These are phyloP conservation scores for Sporothrix phasma DNA, from an alignment of 2,329 filamentous ascomycete species.

Conservation along the genomic window DNA sequence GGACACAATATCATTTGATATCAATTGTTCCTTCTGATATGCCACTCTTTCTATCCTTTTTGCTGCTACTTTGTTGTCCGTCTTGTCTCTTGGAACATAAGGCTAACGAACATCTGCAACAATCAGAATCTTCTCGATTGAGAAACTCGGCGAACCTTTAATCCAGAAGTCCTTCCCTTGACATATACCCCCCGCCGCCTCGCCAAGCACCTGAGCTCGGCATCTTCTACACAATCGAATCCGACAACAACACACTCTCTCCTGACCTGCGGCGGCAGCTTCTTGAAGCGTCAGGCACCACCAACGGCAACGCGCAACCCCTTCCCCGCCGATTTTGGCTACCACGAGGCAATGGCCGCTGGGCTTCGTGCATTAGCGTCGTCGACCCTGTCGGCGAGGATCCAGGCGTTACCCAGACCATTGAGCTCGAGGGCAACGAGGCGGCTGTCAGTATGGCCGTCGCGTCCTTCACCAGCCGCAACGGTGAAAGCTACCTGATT, in stretches of 20 bases:
- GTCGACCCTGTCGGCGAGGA: conserved; percentile 75
- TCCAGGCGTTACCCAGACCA: conserved; percentile 56
- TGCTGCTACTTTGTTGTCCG: neutral
- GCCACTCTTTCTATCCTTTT: conserved; percentile 19
- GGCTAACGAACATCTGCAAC: conserved; percentile 26
- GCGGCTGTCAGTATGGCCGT: conserved; percentile 78
- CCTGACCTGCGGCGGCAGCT: conserved; percentile 67
- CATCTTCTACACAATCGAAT: conserved; percentile 87
- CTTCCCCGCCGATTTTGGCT: conserved; percentile 78
- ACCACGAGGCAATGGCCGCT: conserved; percentile 72
- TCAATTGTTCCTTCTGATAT: conserved; percentile 97
- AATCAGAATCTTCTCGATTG: conserved; percentile 75
- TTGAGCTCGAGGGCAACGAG: conserved; percentile 83
- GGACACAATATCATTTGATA: conserved; percentile 44
- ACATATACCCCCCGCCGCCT: conserved; percentile 86
- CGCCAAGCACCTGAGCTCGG: conserved; percentile 79
- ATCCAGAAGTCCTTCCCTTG: conserved; percentile 77
- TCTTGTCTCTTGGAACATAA: neutral
- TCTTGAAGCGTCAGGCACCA: conserved; percentile 57
- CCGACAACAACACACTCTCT: conserved; percentile 84
- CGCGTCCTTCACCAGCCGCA: conserved; percentile 78
- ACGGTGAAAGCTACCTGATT: conserved; percentile 82
- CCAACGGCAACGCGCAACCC: conserved; percentile 61
- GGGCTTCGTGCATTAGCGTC: conserved; percentile 92
- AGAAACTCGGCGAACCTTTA: conserved; percentile 75